phyloP scores from a whole-genome alignment of 164 flowering plant genomes.

The Tetrastigma voinierianum region DNA sequence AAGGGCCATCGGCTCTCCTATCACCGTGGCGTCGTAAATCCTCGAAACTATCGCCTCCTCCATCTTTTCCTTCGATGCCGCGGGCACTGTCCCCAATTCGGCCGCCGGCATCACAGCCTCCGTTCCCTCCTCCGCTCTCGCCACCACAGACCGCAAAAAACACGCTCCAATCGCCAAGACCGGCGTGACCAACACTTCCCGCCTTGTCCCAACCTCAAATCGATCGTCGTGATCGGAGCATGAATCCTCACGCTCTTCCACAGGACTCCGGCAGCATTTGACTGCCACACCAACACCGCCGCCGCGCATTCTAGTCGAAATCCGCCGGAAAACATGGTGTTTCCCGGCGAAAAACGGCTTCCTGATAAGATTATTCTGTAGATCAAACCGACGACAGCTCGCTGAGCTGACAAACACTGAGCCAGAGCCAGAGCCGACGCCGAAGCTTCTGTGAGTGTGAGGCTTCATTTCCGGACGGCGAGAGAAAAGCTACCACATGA shows the following conservation, averaged over 20 bases:
- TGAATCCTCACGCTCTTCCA: constrained; percentile 9
- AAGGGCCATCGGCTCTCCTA: constrained; percentile 89
- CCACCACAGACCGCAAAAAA: constrained; percentile 46
- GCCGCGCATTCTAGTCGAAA: constrained; percentile 2
- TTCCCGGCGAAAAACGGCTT: not conserved
- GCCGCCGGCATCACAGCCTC: constrained; percentile 20
- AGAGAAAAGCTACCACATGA: not conserved
- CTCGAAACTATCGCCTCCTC: constrained; percentile 61
- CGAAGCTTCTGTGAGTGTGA: constrained; percentile 10
- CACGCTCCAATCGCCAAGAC: constrained; percentile 51
- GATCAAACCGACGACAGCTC: constrained; percentile 1
- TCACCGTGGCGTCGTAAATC: constrained; percentile 85
- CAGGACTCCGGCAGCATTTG: constrained; percentile 10
- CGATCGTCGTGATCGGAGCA: not conserved
- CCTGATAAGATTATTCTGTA: not conserved
- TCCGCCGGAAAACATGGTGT: constrained; percentile 10
- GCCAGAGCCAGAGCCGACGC: too few species aligned
- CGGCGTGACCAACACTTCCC: constrained; percentile 60
- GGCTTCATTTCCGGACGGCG: constrained; percentile 25
- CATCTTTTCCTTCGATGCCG: constrained; percentile 22
- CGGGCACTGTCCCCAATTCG: constrained; percentile 14
- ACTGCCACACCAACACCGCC: constrained; percentile 9
- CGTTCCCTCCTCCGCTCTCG: constrained; percentile 53
- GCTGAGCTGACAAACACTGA: not conserved
- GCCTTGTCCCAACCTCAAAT: constrained; percentile 21